phyloP scores from a whole-genome alignment of 208 protist genomes.

The Acanthamoeba lenticulata region DNA sequence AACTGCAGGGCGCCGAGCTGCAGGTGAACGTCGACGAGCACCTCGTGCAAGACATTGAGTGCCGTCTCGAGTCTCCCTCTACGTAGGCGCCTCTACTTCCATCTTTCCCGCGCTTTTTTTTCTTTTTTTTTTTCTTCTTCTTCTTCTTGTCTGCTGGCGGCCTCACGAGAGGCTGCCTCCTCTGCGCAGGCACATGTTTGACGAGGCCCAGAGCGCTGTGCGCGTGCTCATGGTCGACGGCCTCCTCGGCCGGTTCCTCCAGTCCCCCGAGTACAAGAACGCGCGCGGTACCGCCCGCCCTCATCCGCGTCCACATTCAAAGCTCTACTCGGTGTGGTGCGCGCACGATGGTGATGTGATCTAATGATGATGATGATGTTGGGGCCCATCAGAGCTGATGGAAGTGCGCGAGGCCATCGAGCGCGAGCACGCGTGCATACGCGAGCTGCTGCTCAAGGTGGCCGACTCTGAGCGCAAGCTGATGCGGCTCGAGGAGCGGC shows the following conservation, averaged over 20 bases:
- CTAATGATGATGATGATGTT: too few relatives aligned
- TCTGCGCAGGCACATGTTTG: not conserved
- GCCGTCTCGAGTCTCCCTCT: not conserved
- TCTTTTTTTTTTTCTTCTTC: not conserved
- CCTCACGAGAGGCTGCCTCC: not conserved
- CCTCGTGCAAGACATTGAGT: not conserved
- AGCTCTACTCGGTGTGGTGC: too few relatives aligned
- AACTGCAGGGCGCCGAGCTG: not conserved
- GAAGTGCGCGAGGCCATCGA: not conserved
- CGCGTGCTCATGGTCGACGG: not conserved
- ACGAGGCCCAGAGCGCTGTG: conserved; percentile 1
- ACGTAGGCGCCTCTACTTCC: not conserved
- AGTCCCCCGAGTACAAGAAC: not conserved
- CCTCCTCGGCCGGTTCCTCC: not conserved
- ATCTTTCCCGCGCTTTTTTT: too few relatives aligned
- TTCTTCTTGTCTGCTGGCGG: not conserved
- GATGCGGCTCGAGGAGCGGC: not conserved
- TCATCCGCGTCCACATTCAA: not conserved
- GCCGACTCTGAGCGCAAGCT: not conserved
- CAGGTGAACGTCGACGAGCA: not conserved
- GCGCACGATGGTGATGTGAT: too few relatives aligned
- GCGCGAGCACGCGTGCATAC: not conserved
- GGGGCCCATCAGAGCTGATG: not conserved
- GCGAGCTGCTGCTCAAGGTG: not conserved
- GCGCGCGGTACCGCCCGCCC: not conserved